These are phyloP conservation scores for Amanita pseudoporphyria DNA, from an alignment of 768 basidiomycete genomes.

Conservation along the genomic window DNA sequence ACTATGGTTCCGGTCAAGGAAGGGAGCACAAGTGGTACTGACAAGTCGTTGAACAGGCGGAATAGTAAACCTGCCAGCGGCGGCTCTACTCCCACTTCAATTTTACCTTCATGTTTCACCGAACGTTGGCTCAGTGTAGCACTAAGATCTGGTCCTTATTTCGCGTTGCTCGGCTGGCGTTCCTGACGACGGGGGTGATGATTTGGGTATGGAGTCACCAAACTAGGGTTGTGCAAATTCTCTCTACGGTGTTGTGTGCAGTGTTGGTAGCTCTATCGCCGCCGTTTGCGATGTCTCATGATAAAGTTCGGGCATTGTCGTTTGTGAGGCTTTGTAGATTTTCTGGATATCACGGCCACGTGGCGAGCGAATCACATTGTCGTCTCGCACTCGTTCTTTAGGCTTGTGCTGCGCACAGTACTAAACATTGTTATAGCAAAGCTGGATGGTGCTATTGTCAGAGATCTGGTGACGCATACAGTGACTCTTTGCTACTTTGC, in stretches of 20 bases:
- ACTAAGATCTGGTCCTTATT: neutral
- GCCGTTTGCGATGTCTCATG: neutral
- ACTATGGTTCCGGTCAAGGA: neutral
- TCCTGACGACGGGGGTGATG: constrained; percentile 1
- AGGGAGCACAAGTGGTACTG: neutral
- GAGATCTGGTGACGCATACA: constrained; percentile 54
- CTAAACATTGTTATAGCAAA: constrained; percentile 83
- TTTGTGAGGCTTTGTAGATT: neutral
- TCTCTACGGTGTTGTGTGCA: neutral
- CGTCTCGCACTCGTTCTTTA: constrained; percentile 71
- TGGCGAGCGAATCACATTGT: constrained; percentile 34
- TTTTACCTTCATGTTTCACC: neutral
- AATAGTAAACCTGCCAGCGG: neutral
- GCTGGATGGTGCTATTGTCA: constrained; percentile 83
- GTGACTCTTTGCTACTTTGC: neutral
- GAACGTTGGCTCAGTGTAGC: neutral
- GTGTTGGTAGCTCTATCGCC: neutral
- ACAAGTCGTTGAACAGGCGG: no score
- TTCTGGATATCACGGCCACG: no score
- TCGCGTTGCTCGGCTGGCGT: neutral
- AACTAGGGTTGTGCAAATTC: neutral
- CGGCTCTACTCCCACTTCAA: neutral
- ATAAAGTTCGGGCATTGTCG: neutral
- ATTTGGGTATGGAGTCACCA: neutral
- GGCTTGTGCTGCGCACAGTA: constrained; percentile 77